Percentiles rank a stretch among this genome's conserved stretches.
These are phyloP conservation scores for Pythium dissimile DNA, from an alignment of 352 stramenopile genomes.

Conservation along the genomic window DNA sequence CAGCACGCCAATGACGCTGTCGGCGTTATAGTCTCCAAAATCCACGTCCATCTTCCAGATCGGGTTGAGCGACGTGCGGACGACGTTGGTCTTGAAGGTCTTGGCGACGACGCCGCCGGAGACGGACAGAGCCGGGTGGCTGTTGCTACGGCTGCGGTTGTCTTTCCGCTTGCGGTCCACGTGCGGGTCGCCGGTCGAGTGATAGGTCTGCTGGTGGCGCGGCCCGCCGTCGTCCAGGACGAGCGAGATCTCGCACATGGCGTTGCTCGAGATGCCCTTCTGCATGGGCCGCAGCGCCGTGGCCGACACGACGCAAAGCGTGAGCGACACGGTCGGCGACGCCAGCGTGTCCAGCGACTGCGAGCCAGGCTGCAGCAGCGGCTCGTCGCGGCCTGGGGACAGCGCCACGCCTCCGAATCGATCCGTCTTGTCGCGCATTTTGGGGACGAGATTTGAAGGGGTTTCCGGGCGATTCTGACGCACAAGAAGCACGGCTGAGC, in stretches of 20 bases:
- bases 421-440: slow-evolving; percentile 22
- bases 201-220: slow-evolving; percentile 6
- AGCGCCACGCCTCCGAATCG: slow-evolving; percentile 48
- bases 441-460: neutral
- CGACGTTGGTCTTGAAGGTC: slow-evolving; percentile 48
- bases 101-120: slow-evolving; percentile 33
- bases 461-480: neutral
- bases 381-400: slow-evolving; percentile 50
- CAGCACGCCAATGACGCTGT: slow-evolving; percentile 61
- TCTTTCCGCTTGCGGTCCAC: slow-evolving; percentile 15
- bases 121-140: neutral
- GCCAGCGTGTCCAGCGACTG: slow-evolving; percentile 57
- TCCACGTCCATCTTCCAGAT: slow-evolving; percentile 83
- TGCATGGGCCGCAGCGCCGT: slow-evolving; percentile 57
- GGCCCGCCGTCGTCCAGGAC: slow-evolving; percentile 45
- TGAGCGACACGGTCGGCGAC: slow-evolving; percentile 54
- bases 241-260: slow-evolving; percentile 69
- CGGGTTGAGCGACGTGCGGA: slow-evolving; percentile 73
- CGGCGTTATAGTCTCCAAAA: slow-evolving; percentile 71
- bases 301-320: slow-evolving; percentile 52
- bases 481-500: no score
- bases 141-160: slow-evolving; percentile 5
- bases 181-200: slow-evolving; percentile 7
- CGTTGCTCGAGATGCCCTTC: slow-evolving; percentile 67
- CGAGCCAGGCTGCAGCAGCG: slow-evolving; percentile 54